phyloP scores from a whole-genome alignment of 2,329 filamentous ascomycete species.

The Colletotrichum tanaceti region DNA sequence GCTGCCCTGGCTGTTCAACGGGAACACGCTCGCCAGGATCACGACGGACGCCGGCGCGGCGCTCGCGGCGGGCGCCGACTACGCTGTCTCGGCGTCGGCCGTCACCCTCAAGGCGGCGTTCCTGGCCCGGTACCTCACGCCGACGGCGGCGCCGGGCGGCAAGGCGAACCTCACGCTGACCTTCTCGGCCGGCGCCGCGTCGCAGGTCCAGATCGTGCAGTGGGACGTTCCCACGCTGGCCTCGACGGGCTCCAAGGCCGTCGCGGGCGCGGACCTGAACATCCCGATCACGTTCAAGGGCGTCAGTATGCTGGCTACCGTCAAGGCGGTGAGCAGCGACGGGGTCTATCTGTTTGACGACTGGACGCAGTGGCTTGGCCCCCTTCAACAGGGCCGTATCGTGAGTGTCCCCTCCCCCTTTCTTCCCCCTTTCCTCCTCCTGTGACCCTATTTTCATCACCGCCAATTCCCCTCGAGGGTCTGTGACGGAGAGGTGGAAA shows the following conservation, averaged over 20 bases:
- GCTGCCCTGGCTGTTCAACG: conserved; percentile 65
- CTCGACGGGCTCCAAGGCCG: conserved; percentile 38
- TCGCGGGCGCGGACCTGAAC: conserved; percentile 50
- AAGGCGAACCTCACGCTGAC: conserved; percentile 62
- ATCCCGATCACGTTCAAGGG: conserved; percentile 67
- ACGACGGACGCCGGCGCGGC: conserved; percentile 43
- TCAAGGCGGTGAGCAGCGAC: conserved; percentile 61
- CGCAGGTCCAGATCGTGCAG: conserved; percentile 61
- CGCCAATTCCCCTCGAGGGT: too few relatives aligned
- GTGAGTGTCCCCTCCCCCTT: conserved; percentile 42
- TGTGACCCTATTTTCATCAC: too few relatives aligned
- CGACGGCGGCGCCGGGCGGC: conserved; percentile 56
- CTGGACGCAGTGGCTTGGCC: conserved; percentile 65
- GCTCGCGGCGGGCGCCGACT: conserved; percentile 56
- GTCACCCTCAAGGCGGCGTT: conserved; percentile 62
- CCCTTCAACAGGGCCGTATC: conserved; percentile 61
- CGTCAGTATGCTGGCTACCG: conserved; percentile 60
- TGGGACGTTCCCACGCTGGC: conserved; percentile 60
- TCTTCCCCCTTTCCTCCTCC: too few relatives aligned
- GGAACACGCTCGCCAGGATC: conserved; percentile 61
- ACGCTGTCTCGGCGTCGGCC: conserved; percentile 56
- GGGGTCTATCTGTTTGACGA: conserved; percentile 65
- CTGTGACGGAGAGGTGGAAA: too few relatives aligned
- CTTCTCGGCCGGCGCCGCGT: conserved; percentile 63
- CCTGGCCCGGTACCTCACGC: conserved; percentile 56